These are phyloP conservation scores for Cotoneaster glaucophyllus DNA, from an alignment of 306 rosid species.

Conservation along the genomic window DNA sequence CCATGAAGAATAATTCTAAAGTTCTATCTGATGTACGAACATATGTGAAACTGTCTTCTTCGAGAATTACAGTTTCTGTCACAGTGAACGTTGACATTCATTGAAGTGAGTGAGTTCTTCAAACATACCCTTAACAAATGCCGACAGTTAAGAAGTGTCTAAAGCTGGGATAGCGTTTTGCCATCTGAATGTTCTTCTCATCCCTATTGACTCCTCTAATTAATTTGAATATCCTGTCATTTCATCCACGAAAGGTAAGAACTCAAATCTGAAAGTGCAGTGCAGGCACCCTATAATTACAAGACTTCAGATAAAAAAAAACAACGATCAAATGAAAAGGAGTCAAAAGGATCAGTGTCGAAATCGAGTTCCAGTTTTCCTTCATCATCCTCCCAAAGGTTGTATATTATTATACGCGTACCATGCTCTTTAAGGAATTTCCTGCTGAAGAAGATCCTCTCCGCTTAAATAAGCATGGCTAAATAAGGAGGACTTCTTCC, in stretches of 20 bases:
- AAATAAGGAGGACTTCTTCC: too few species aligned
- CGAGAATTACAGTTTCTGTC: background rate
- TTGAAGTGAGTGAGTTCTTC: background rate
- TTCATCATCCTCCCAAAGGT: conserved; percentile 95
- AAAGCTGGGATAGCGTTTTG: conserved; percentile 64
- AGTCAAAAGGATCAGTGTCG: conserved; percentile 40
- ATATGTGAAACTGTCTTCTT: background rate
- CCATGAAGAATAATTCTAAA: conserved; percentile 86
- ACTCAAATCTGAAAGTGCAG: background rate
- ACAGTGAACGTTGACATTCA: background rate
- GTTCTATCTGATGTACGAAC: conserved; percentile 9
- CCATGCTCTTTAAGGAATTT: conserved; percentile 54
- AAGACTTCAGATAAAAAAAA: background rate
- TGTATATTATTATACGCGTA: conserved; percentile 78
- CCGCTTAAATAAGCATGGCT: conserved; percentile 46
- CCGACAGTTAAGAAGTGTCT: conserved; percentile 79
- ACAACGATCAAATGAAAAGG: background rate
- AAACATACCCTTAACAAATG: conserved; percentile 72
- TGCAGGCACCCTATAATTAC: background rate
- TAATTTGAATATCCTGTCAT: conserved; percentile 80
- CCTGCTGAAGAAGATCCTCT: conserved; percentile 69
- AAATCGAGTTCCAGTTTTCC: conserved; percentile 90
- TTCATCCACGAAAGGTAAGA: background rate
- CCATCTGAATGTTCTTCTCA: conserved; percentile 83
- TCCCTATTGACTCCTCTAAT: conserved; percentile 81